Percentiles rank a stretch among this genome's conserved stretches.
Evolutionary conservation across 495 filamentous ascomycete genomes (phyloP).

Genomic region (Penicillium salamii): DNA sequence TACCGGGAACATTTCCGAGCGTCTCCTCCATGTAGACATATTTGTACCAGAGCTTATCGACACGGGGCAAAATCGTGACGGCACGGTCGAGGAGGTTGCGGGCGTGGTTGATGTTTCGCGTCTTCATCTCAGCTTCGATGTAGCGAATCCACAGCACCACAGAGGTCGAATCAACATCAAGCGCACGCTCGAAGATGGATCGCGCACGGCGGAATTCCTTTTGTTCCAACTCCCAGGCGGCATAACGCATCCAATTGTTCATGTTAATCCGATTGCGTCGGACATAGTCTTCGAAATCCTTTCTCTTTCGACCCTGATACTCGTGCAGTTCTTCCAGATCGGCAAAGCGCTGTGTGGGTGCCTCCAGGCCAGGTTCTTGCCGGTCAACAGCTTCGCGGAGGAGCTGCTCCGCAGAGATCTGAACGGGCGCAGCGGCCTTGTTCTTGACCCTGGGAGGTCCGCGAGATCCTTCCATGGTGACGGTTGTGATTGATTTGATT

Average conservation of each 20-base stretch:
- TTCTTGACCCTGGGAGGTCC: slow-evolving; percentile 97
- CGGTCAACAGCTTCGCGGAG: slow-evolving; percentile 97
- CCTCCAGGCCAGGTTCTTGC: slow-evolving; percentile 83
- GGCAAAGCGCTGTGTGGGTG: slow-evolving; percentile 90
- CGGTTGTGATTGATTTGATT: not conserved
- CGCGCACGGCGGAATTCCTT: slow-evolving; percentile 95
- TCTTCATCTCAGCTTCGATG: slow-evolving; percentile 95
- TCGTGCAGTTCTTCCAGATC: slow-evolving; percentile 98
- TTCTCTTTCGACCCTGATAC: slow-evolving; percentile 91
- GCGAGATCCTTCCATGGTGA: slow-evolving; percentile 83
- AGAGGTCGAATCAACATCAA: slow-evolving; percentile 85
- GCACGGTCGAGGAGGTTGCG: slow-evolving; percentile 92
- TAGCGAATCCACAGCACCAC: slow-evolving; percentile 86
- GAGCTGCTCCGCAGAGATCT: slow-evolving; percentile 96
- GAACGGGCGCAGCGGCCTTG: slow-evolving; percentile 84
- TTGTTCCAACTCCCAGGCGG: slow-evolving; percentile 95
- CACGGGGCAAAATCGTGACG: slow-evolving; percentile 86
- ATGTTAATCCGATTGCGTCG: slow-evolving; percentile 91
- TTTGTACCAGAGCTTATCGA: slow-evolving; percentile 98
- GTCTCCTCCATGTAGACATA: slow-evolving; percentile 99
- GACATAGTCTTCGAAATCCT: slow-evolving; percentile 98
- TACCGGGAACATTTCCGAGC: slow-evolving; percentile 86
- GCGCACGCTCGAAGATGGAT: slow-evolving; percentile 92
- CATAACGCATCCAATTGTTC: slow-evolving; percentile 99
- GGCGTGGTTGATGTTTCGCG: slow-evolving; percentile 94